Percentiles rank a stretch among this genome's conserved stretches.
Evolutionary conservation across 306 rosid species (phyloP).

Genomic region (Geum urbanum): DNA sequence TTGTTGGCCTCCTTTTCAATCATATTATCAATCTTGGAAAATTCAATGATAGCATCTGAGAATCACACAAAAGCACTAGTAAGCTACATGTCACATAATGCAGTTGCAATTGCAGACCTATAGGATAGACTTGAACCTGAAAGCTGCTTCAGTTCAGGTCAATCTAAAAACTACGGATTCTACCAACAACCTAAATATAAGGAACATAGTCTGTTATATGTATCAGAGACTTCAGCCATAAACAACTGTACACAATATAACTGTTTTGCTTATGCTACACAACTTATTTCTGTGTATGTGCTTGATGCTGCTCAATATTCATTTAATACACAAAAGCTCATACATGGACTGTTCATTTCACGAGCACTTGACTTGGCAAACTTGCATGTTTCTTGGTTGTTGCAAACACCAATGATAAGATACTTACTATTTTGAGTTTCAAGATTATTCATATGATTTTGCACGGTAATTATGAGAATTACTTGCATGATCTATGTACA

Average conservation of each 20-base stretch:
- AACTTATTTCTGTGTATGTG: neutral
- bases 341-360: neutral
- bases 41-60: constrained; percentile 61
- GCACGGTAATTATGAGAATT: neutral
- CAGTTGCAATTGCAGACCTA: constrained; percentile 20
- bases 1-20: constrained; percentile 61
- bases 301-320: neutral
- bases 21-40: constrained; percentile 80
- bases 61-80: constrained; percentile 33
- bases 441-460: neutral
- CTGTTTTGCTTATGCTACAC: neutral
- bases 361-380: neutral
- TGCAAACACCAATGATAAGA: constrained; percentile 1
- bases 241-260: neutral
- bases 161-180: constrained; percentile 10
- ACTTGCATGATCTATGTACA: neutral
- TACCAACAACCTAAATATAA: constrained; percentile 76
- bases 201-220: constrained; percentile 14
- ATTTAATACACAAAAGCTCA: neutral
- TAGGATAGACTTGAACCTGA: constrained; percentile 57
- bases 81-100: constrained; percentile 18
- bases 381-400: neutral
- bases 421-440: neutral
- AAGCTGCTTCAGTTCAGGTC: constrained; percentile 28
- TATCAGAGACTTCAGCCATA: neutral